Conservation (phyloP, 306 rosid species). For the Casuarina cunninghamiana region DNA sequence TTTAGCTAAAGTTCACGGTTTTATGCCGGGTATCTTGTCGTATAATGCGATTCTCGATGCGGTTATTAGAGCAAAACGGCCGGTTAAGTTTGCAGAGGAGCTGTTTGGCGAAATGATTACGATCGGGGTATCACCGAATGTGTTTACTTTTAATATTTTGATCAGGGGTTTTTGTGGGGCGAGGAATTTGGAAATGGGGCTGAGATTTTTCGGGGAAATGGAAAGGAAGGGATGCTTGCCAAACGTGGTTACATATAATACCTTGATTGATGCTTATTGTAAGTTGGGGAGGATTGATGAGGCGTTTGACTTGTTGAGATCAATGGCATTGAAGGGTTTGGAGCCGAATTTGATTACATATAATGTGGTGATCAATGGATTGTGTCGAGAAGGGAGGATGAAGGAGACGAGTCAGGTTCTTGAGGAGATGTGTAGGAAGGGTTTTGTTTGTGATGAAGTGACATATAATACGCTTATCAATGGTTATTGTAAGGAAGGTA, state of each 20-base stretch:
- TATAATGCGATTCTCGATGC: slow-evolving; percentile 70
- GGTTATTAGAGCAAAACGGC: slow-evolving; percentile 36
- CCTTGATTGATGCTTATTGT: slow-evolving; percentile 62
- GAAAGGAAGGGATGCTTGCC: slow-evolving; percentile 69
- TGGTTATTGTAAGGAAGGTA: slow-evolving; percentile 76
- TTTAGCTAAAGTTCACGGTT: slow-evolving; percentile 59
- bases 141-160: slow-evolving; percentile 71
- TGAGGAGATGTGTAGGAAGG: slow-evolving; percentile 59
- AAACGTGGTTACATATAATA: slow-evolving; percentile 71
- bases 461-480: slow-evolving; percentile 78
- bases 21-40: slow-evolving; percentile 61
- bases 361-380: slow-evolving; percentile 73
- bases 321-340: slow-evolving; percentile 52
- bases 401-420: slow-evolving; percentile 48
- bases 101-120: slow-evolving; percentile 57
- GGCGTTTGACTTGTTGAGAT: slow-evolving; percentile 53
- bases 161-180: slow-evolving; percentile 61
- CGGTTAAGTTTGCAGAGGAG: slow-evolving; percentile 41
- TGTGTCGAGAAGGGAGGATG: slow-evolving; percentile 69
- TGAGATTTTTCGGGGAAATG: slow-evolving; percentile 55
- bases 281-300: slow-evolving; percentile 51
- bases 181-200: slow-evolving; percentile 55
- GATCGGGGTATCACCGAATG: slow-evolving; percentile 69
- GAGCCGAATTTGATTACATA: slow-evolving; percentile 77
- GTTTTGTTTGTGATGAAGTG: slow-evolving; percentile 65